Base-by-base conservation (phyloP, 2,329 filamentous ascomycete species). In the Fusarium equiseti region DNA sequence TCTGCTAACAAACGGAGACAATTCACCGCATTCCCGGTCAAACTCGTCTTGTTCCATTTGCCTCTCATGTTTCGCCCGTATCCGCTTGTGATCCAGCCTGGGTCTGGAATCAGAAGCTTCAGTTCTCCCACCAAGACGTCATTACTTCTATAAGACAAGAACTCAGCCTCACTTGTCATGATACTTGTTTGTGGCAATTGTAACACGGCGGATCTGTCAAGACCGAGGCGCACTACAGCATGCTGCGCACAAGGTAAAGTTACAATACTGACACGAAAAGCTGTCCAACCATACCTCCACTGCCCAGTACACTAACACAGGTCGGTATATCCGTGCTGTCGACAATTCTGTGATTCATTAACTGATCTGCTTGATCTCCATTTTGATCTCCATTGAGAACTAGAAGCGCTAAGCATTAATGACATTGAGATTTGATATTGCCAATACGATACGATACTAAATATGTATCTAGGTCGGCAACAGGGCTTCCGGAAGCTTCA, bases 31-130 rank as follows among this genome's bases (percentile, higher is more conserved):
- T 64, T 66, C 72, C 72, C 57, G 49, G 66, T 63, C 59, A 61
- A 59, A 53, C 46, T 63, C 73, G 69, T 73, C 66, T 71, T 63
- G 64, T 68, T 55, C 68, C 62, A 64, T 73, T 66, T 68, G 49
- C 66, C 67, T 65, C 50, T 52, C 32, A 42, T 70, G 57, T 66
- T 70, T 73, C 59, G 57, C 55, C 53, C 57, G 66, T 59, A 56
- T 65, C 62, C 65, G 24, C 46, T 63, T 24, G 44, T 32, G 40
- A 63, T 70, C 52, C 63, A 67, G 56, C 22, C 27, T 26, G 35
- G 42, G 45, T 45, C 62, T 43, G 22, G 51, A 59, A 52, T 46
- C 52, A 40, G 35, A 46, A 45, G 38, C 57, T 68, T 68, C 63
- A 71, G 26, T 38, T 61, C 26, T 58, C 49, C 26, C 32, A 46